These are phyloP conservation scores for Orbilia oligospora DNA, from an alignment of 2,329 filamentous ascomycete genomes.

Conservation along the genomic window DNA sequence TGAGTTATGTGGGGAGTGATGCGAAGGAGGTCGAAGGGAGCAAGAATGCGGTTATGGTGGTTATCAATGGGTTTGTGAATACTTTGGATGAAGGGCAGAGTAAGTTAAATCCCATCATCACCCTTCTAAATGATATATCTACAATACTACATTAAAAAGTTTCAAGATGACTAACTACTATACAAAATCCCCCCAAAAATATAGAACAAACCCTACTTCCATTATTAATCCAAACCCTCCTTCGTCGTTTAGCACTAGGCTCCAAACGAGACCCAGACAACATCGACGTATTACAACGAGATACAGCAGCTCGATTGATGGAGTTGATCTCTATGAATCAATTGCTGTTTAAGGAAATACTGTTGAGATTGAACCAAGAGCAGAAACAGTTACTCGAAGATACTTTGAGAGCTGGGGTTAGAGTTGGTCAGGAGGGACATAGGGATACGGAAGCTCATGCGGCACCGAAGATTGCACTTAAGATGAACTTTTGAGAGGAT, in stretches of 20 bases:
- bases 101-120: slow-evolving; percentile 63
- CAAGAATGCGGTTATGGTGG: slow-evolving; percentile 78
- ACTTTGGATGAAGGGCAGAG: slow-evolving; percentile 63
- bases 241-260: slow-evolving; percentile 66
- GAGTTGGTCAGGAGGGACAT: slow-evolving; percentile 69
- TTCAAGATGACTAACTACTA: background rate
- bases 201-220: slow-evolving; percentile 84
- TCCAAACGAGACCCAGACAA: slow-evolving; percentile 70
- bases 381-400: slow-evolving; percentile 85
- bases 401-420: slow-evolving; percentile 75
- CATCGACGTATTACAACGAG: slow-evolving; percentile 72
- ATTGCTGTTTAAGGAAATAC: slow-evolving; percentile 79
- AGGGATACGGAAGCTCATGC: slow-evolving; percentile 68
- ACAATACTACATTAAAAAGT: background rate
- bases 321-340: slow-evolving; percentile 85
- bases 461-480: slow-evolving; percentile 87
- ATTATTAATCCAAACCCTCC: slow-evolving; percentile 74
- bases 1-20: slow-evolving; percentile 78
- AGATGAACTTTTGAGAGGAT: slow-evolving; percentile 73
- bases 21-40: slow-evolving; percentile 78
- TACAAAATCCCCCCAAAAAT: no score
- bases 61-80: slow-evolving; percentile 80
- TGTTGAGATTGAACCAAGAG: slow-evolving; percentile 78
- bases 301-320: slow-evolving; percentile 82
- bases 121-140: slow-evolving; percentile 49